Conservation (phyloP, 192 early-diverging fungal species). For the Chytriomyces sp. region DNA sequence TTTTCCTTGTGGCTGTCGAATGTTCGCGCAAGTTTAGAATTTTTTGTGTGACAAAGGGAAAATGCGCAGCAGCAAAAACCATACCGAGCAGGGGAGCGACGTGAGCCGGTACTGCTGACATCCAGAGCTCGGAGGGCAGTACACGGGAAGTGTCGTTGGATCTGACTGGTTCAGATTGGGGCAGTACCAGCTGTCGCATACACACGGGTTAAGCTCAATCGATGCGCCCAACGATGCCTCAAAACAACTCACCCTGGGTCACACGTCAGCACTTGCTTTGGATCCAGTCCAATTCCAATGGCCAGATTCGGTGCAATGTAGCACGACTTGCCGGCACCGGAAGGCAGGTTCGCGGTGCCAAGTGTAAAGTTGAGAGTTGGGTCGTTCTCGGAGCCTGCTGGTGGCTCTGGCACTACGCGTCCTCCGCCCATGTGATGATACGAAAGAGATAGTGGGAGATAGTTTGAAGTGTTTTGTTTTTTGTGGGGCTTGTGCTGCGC, state of each 20-base stretch:
- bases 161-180: slow-evolving; percentile 39
- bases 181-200: slow-evolving; percentile 43
- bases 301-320: slow-evolving; percentile 34
- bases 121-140: slow-evolving; percentile 42
- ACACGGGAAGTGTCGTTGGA: slow-evolving; percentile 35
- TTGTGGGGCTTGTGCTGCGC: not conserved
- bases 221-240: slow-evolving; percentile 1
- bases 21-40: not conserved
- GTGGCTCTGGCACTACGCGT: slow-evolving; percentile 24
- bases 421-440: slow-evolving; percentile 33
- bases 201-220: too few relatives aligned
- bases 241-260: slow-evolving; percentile 32
- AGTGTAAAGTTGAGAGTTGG: slow-evolving; percentile 36
- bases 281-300: slow-evolving; percentile 29
- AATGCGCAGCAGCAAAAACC: slow-evolving; percentile 7
- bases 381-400: slow-evolving; percentile 35
- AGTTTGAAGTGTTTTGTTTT: not conserved
- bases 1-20: slow-evolving; percentile 44
- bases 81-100: slow-evolving; percentile 36
- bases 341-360: slow-evolving; percentile 18
- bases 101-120: slow-evolving; percentile 34
- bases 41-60: not conserved
- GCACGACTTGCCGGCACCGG: slow-evolving; percentile 36
- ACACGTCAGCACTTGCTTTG: slow-evolving; percentile 38
- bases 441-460: not conserved